Evolutionary conservation across 78 protist genomes (phyloP), one percentile per base, ranked within the genome.

Genomic region (Dictyostelium firmibasis): DNA sequence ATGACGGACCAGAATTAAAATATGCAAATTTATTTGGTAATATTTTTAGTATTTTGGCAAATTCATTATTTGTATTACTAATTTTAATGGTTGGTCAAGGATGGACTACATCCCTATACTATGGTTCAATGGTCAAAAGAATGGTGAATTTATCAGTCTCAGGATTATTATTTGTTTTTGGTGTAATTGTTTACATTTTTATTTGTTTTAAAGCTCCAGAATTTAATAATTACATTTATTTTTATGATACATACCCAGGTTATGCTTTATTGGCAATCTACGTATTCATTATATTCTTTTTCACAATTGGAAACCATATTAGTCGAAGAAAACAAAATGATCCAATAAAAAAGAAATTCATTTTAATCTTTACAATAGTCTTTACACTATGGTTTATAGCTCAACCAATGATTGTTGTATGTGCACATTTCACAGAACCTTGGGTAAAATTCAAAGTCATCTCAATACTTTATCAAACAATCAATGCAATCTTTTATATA

Each of bases 1-100:
- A 78, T 43, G 47, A 72, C 18, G 92, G 75, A 8, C n/a, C 25
- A 0, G 85, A 62, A 43, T 16, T 62, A 4, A 38, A 41, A 11
- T 20, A 25, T 77, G 47, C 82, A 20, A 41, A 76, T 38, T 78
- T 62, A 20, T 67, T 62, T 77, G 93, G 93, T 35, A 86, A 74
- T 62, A 23, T 67, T 4, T 72, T 72, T 33, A 31, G 36, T 72
- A 72, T 72, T 72, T 16, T 72, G 18, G 79, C 38, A 31, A 72
- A 72, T 16, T 41, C 60, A 47, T 47, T 87, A 9, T 87, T 76
- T 38, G 81, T 87, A 25, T 35, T 78, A 62, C 69, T 87, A 13
- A n/a, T 87, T 36, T 25, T 87, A 11, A 36, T 87, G 81, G 83
- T 87, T n/a, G 64, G 69, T n/a, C 93, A 87, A 87, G 93, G 93